phyloP scores from a whole-genome alignment of 2,329 filamentous ascomycete genomes.

The Dactylellina parvicollis region DNA sequence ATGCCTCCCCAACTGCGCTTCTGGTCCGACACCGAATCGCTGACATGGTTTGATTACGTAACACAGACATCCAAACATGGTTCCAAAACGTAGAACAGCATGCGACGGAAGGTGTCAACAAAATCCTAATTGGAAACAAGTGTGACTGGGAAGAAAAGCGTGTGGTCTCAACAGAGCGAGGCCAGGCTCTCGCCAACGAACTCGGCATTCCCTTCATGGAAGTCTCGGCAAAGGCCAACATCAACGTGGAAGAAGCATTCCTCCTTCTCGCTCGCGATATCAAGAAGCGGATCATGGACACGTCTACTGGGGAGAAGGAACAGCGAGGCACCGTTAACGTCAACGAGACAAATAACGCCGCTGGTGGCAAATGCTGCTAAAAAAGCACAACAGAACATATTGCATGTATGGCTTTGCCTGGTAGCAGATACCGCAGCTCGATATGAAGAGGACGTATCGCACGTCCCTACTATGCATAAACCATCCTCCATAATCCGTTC shows the following conservation, averaged over 20 bases:
- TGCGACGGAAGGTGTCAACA: conserved; percentile 98
- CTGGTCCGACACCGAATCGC: conserved; percentile 29
- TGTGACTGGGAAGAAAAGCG: conserved; percentile 99
- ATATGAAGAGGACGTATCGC: conserved; percentile 30
- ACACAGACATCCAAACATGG: conserved; percentile 94
- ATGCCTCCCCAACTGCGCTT: conserved; percentile 20
- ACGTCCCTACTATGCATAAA: conserved; percentile 46
- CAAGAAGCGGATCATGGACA: conserved; percentile 98
- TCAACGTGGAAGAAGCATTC: conserved; percentile 99
- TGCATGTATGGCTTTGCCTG: conserved; percentile 35
- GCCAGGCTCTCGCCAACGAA: conserved; percentile 92
- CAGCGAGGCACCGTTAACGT: conserved; percentile 44
- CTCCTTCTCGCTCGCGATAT: conserved; percentile 94
- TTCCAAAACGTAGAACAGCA: conserved; percentile 99
- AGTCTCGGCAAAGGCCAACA: conserved; percentile 98
- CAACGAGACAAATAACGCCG: conserved; percentile 31
- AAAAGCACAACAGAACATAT: conserved; percentile 15
- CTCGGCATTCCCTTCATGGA: conserved; percentile 98
- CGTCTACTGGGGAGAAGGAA: conserved; percentile 59
- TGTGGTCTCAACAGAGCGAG: conserved; percentile 89
- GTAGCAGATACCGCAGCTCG: conserved; percentile 37
- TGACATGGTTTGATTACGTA: conserved; percentile 55
- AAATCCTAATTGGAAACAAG: conserved; percentile 99
- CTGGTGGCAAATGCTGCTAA: conserved; percentile 49
- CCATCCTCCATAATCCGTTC: conserved; percentile 27